These are phyloP conservation scores for Tuber borchii DNA, from an alignment of 495 filamentous ascomycete genomes.

Conservation along the genomic window DNA sequence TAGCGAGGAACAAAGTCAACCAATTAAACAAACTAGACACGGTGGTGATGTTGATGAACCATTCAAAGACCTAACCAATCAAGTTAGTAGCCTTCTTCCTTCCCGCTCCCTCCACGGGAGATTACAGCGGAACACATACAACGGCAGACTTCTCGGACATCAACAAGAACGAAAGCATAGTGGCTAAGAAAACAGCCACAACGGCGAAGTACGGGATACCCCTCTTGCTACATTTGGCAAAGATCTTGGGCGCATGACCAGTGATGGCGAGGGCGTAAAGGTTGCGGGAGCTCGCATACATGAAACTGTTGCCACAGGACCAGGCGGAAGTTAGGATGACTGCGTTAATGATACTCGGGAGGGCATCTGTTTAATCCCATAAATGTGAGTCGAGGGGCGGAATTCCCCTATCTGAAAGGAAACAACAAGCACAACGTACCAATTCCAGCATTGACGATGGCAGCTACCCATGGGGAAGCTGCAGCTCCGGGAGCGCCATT, in stretches of 20 bases:
- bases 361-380: conserved; percentile 41
- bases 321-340: conserved; percentile 67
- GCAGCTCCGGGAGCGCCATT: conserved; percentile 50
- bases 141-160: conserved; percentile 32
- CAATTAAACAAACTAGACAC: conserved; percentile 36
- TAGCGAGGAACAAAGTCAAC: conserved; percentile 35
- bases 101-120: background rate
- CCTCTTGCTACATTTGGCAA: conserved; percentile 54
- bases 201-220: conserved; percentile 53
- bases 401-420: background rate
- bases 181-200: conserved; percentile 23
- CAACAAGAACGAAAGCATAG: conserved; percentile 36
- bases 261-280: conserved; percentile 54
- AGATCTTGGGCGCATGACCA: conserved; percentile 53
- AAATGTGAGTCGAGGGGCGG: background rate
- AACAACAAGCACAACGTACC: conserved; percentile 10
- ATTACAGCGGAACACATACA: conserved; percentile 9
- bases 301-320: conserved; percentile 58
- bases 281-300: conserved; percentile 53
- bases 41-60: conserved; percentile 39
- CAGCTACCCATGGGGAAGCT: conserved; percentile 56
- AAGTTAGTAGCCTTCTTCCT: background rate
- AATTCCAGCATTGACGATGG: conserved; percentile 52
- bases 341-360: conserved; percentile 61
- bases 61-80: conserved; percentile 29